These are phyloP conservation scores for Dendrobium huoshanense DNA, from an alignment of 106 monocot genomes.

Conservation along the genomic window DNA sequence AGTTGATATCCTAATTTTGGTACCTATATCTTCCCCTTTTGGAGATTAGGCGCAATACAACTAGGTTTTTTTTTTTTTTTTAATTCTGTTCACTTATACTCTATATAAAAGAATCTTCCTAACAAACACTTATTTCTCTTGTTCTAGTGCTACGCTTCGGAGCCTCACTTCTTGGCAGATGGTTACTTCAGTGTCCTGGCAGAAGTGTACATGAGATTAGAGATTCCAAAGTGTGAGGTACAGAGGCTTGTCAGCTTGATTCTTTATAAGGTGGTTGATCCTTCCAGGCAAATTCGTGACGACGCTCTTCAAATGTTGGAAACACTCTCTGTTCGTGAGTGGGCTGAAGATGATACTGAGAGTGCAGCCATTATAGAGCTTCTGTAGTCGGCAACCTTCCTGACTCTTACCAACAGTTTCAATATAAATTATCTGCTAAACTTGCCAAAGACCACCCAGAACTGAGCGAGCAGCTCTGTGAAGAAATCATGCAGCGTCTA, in stretches of 20 bases:
- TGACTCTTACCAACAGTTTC: slow-evolving; percentile 99
- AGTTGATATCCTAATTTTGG: background rate
- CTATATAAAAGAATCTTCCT: background rate
- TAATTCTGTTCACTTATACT: background rate
- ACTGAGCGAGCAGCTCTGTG: slow-evolving; percentile 82
- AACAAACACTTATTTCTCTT: background rate
- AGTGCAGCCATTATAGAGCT: slow-evolving; percentile 65
- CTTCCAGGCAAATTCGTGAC: slow-evolving; percentile 76
- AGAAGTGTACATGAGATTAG: slow-evolving; percentile 95
- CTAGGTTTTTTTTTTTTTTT: background rate
- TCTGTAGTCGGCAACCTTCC: slow-evolving; percentile 98
- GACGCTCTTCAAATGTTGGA: slow-evolving; percentile 98
- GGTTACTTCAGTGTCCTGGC: slow-evolving; percentile 96
- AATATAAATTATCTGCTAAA: slow-evolving; percentile 89
- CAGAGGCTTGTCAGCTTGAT: slow-evolving; percentile 91
- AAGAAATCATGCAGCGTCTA: slow-evolving; percentile 96
- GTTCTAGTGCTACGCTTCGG: slow-evolving; percentile 78
- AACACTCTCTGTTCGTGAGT: slow-evolving; percentile 93
- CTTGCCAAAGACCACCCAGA: slow-evolving; percentile 99
- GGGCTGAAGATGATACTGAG: slow-evolving; percentile 90
- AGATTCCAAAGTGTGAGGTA: slow-evolving; percentile 90
- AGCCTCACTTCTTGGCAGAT: slow-evolving; percentile 72
- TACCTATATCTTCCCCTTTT: background rate
- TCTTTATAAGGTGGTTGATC: slow-evolving; percentile 98
- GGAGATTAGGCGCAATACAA: too few relatives aligned